These are phyloP conservation scores for Heterobasidion irregulare DNA, from an alignment of 1,284 basidiomycete species.

Conservation along the genomic window DNA sequence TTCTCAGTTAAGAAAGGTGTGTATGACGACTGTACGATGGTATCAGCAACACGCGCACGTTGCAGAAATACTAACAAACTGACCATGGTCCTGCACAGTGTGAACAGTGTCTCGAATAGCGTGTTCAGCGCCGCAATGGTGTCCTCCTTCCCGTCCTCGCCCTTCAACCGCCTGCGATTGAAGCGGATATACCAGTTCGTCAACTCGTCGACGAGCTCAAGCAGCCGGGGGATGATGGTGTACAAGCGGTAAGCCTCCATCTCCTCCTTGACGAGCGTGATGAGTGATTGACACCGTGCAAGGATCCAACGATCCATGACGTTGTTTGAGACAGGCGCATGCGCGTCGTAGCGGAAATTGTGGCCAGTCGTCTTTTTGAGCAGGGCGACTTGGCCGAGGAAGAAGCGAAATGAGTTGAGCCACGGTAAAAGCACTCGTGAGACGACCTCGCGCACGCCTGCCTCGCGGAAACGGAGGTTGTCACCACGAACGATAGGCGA, in stretches of 20 bases:
- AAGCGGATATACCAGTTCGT: slow-evolving; percentile 99
- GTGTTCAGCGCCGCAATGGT: slow-evolving; percentile 90
- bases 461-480: slow-evolving; percentile 96
- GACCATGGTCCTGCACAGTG: slow-evolving; percentile 92
- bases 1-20: slow-evolving; percentile 98
- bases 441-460: slow-evolving; percentile 95
- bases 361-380: slow-evolving; percentile 78
- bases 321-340: slow-evolving; percentile 81
- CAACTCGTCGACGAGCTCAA: slow-evolving; percentile 91
- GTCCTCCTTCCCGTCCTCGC: slow-evolving; percentile 88
- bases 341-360: slow-evolving; percentile 83
- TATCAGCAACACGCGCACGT: slow-evolving; percentile 7
- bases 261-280: slow-evolving; percentile 86
- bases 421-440: slow-evolving; percentile 95
- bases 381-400: slow-evolving; percentile 90
- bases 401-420: slow-evolving; percentile 99
- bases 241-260: slow-evolving; percentile 99
- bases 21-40: slow-evolving; percentile 76
- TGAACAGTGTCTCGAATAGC: slow-evolving; percentile 92
- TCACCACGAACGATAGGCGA: slow-evolving; percentile 98
- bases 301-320: slow-evolving; percentile 99
- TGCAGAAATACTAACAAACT: slow-evolving; percentile 13
- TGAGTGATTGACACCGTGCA: slow-evolving; percentile 94
- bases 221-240: slow-evolving; percentile 91
- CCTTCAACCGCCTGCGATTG: slow-evolving; percentile 94